Evolutionary conservation across 768 basidiomycete genomes (phyloP).

Genomic region (Hysterangium stoloniferum): DNA sequence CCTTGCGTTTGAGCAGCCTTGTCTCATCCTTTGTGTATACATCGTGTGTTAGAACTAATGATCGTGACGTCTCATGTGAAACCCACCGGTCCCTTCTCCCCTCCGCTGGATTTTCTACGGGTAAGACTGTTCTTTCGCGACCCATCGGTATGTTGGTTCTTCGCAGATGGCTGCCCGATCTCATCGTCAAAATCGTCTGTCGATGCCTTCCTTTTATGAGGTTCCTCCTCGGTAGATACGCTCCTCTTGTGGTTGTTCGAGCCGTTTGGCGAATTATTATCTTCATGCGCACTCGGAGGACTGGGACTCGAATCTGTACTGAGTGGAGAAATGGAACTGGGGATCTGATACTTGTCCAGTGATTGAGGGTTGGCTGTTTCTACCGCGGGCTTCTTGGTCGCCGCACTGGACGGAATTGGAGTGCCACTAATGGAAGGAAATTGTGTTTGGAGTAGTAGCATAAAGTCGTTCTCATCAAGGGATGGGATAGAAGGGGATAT

Average conservation of each 20-base stretch:
- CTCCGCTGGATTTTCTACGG: slow-evolving; percentile 35
- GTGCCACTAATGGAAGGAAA: slow-evolving; percentile 33
- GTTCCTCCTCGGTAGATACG: slow-evolving; percentile 32
- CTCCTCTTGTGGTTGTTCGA: slow-evolving; percentile 22
- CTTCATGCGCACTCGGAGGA: slow-evolving; percentile 45
- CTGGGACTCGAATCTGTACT: slow-evolving; percentile 74
- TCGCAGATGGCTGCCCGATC: slow-evolving; percentile 53
- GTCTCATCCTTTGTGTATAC: slow-evolving; percentile 49
- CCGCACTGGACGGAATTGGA: slow-evolving; percentile 17
- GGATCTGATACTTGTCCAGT: slow-evolving; percentile 41
- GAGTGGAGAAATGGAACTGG: slow-evolving; percentile 52
- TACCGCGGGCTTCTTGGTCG: slow-evolving; percentile 18
- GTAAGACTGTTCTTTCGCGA: slow-evolving; percentile 21
- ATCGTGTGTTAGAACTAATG: no score
- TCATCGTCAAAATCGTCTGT: slow-evolving; percentile 29
- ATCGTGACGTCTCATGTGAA: background rate
- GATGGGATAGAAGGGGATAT: slow-evolving; percentile 50
- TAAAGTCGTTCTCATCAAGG: slow-evolving; percentile 68
- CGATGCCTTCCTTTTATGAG: slow-evolving; percentile 73
- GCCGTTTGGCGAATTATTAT: slow-evolving; percentile 15
- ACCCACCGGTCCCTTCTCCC: slow-evolving; percentile 24
- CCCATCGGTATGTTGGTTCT: slow-evolving; percentile 55
- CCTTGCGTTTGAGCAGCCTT: slow-evolving; percentile 81
- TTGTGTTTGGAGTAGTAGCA: slow-evolving; percentile 71
- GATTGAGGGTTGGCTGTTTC: slow-evolving; percentile 46